A percentile compares a stretch with the other conserved stretches of the same genome.
Conservation (phyloP, 768 basidiomycete genomes). For the Stropharia rugosoannulata region DNA sequence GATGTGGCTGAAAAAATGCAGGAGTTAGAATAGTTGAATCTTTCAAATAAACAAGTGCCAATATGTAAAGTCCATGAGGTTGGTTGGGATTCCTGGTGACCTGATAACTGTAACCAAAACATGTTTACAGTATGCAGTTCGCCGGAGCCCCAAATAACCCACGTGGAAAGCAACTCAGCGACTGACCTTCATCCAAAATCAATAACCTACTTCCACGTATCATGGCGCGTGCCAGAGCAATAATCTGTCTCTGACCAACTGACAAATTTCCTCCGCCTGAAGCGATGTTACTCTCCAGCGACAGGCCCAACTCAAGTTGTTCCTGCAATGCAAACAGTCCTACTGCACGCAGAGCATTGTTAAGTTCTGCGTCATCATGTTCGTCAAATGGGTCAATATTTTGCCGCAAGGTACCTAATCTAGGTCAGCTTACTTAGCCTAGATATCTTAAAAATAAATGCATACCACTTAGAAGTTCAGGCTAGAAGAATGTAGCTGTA, state of each 20-base stretch:
- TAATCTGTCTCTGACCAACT: conserved; percentile 73
- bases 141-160: too few species aligned
- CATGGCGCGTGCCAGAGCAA: conserved; percentile 65
- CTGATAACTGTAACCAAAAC: too few species aligned
- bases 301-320: conserved; percentile 46
- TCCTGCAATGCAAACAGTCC: conserved; percentile 39
- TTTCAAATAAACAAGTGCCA: too few species aligned
- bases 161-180: too few species aligned
- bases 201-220: conserved; percentile 57
- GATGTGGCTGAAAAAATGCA: conserved; percentile 34
- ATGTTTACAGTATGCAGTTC: too few species aligned
- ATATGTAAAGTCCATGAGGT: too few species aligned
- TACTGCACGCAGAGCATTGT: conserved; percentile 37
- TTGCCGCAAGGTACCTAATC: conserved; percentile 53
- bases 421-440: not conserved
- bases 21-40: conserved; percentile 27
- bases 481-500: not conserved
- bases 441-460: too few species aligned
- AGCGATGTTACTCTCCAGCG: conserved; percentile 43
- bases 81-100: too few species aligned
- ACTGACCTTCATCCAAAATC: conserved; percentile 58
- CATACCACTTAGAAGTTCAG: conserved; percentile 2
- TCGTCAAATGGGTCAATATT: conserved; percentile 68
- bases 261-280: conserved; percentile 74
- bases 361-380: conserved; percentile 49